phyloP scores from a whole-genome alignment of 1,284 basidiomycete species.

The Rugosomyces carneus region DNA sequence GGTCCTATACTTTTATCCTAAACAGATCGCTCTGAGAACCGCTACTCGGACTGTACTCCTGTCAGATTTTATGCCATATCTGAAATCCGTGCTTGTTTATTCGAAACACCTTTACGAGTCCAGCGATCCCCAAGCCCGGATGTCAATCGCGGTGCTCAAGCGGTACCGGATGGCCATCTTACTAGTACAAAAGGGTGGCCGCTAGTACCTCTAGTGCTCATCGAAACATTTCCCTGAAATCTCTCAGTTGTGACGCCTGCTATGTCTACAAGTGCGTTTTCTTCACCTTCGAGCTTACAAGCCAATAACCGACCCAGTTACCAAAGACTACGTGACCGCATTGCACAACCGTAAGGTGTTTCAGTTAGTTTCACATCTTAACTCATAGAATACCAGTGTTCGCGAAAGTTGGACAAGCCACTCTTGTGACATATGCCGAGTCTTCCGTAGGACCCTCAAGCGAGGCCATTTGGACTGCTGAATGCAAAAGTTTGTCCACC shows the following conservation, averaged over 20 bases:
- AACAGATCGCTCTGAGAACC: constrained; percentile 8
- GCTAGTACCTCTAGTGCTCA: neutral
- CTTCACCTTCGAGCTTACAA: neutral
- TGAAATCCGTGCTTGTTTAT: constrained; percentile 10
- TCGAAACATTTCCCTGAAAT: neutral
- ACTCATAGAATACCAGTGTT: constrained; percentile 31
- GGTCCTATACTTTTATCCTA: constrained; percentile 9
- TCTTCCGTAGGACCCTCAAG: constrained; percentile 33
- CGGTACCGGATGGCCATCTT: constrained; percentile 2
- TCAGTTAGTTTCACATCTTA: neutral
- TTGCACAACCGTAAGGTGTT: constrained; percentile 47
- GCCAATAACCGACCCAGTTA: neutral
- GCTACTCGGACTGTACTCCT: constrained; percentile 9
- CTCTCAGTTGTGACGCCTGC: constrained; percentile 1
- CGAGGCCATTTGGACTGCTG: constrained; percentile 40
- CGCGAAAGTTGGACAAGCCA: constrained; percentile 19
- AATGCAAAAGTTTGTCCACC: constrained; percentile 46
- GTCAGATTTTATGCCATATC: constrained; percentile 8
- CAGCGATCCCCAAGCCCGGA: constrained; percentile 5
- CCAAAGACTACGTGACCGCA: constrained; percentile 34
- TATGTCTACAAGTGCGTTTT: constrained; percentile 9
- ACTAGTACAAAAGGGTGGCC: constrained; percentile 16
- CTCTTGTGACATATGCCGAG: constrained; percentile 36
- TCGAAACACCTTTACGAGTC: constrained; percentile 9
- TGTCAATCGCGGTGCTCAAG: constrained; percentile 11